Conservation (phyloP, 2,329 filamentous ascomycete genomes). For the Penicillium psychrosexuale region DNA sequence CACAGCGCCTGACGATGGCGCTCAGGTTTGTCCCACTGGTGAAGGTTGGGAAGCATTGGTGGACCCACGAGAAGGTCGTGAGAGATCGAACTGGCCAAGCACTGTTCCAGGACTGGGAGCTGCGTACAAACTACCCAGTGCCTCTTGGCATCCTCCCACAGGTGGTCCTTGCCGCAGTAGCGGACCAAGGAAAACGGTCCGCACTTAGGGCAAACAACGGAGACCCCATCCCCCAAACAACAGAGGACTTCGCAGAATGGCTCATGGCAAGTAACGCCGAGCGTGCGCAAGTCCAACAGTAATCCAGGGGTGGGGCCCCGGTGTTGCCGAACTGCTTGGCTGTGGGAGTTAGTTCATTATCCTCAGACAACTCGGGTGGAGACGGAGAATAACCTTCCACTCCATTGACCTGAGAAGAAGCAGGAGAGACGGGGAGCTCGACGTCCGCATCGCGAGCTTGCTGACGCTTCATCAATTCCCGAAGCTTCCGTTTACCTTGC, state of each 20-base stretch:
- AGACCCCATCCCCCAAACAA: conserved; percentile 29
- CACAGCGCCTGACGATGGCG: conserved; percentile 37
- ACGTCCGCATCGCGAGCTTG: not conserved
- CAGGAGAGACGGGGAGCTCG: not conserved
- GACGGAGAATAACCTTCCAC: not conserved
- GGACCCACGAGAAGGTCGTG: conserved; percentile 16
- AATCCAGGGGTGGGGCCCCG: not conserved
- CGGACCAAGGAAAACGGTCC: conserved; percentile 39
- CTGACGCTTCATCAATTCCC: not conserved
- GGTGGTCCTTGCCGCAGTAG: conserved; percentile 40
- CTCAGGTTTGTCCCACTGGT: conserved; percentile 33
- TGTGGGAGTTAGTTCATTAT: not conserved
- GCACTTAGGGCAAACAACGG: conserved; percentile 40
- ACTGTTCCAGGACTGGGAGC: conserved; percentile 21
- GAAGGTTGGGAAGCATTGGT: conserved; percentile 28
- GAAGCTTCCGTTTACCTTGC: not conserved
- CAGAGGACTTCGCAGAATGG: conserved; percentile 30
- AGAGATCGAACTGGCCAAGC: conserved; percentile 22
- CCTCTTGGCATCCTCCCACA: conserved; percentile 32
- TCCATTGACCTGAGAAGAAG: not conserved
- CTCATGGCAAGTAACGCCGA: conserved; percentile 20
- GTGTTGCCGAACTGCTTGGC: not conserved
- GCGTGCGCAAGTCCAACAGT: not conserved
- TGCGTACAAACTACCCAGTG: conserved; percentile 35
- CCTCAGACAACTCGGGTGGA: not conserved